phyloP scores from a whole-genome alignment of 1,284 basidiomycete genomes.

The Amylostereum chailletii region DNA sequence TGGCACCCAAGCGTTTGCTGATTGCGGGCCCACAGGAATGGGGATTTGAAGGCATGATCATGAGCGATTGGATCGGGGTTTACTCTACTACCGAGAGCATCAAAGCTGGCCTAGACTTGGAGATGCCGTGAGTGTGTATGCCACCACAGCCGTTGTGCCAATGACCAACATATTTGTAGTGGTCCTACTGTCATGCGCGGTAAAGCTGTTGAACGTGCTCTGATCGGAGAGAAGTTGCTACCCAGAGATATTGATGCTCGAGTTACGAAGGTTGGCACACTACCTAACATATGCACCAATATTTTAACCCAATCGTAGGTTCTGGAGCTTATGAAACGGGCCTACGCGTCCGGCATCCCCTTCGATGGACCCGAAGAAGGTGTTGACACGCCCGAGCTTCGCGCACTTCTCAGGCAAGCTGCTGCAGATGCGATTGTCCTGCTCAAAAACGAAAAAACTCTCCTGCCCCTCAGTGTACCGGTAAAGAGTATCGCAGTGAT shows the following conservation, averaged over 20 bases:
- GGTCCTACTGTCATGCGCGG: conserved; percentile 39
- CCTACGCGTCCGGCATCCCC: conserved; percentile 42
- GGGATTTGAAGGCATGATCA: conserved; percentile 51
- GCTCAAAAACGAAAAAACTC: conserved; percentile 48
- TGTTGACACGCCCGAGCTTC: conserved; percentile 44
- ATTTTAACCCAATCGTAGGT: conserved; percentile 19
- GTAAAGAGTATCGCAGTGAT: conserved; percentile 36
- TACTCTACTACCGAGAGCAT: conserved; percentile 42
- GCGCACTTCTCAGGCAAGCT: conserved; percentile 45
- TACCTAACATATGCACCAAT: conserved; percentile 16
- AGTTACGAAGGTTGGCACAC: conserved; percentile 25
- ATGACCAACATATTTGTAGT: conserved; percentile 13
- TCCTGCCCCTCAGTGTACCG: conserved; percentile 33
- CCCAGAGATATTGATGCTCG: conserved; percentile 44
- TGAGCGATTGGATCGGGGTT: conserved; percentile 55
- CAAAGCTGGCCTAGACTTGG: conserved; percentile 60
- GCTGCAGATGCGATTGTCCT: conserved; percentile 61
- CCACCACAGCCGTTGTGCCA: neutral
- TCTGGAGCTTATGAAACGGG: conserved; percentile 28
- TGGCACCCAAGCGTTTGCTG: neutral
- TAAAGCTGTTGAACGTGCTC: conserved; percentile 30
- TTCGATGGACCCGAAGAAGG: conserved; percentile 57
- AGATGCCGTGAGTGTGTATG: conserved; percentile 47
- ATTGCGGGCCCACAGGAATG: neutral
- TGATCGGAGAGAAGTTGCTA: conserved; percentile 32